These are phyloP conservation scores for Phytopythium chamaehyphon DNA, from an alignment of 352 stramenopile genomes.

Conservation along the genomic window DNA sequence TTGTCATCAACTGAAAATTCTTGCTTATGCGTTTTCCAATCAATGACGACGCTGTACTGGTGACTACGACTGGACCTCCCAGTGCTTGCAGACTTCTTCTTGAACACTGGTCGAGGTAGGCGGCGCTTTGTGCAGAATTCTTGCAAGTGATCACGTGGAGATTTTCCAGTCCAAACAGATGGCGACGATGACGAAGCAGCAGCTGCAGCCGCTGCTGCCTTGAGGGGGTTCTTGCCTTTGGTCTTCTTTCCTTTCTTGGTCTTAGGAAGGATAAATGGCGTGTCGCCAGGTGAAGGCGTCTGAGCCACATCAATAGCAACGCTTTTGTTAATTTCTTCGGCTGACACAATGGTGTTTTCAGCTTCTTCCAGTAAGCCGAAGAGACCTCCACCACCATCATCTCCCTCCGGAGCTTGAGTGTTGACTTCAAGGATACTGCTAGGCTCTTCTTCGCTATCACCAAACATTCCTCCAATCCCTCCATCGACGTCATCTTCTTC, in stretches of 20 bases:
- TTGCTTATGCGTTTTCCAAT: conserved; percentile 37
- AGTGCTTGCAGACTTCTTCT: conserved; percentile 29
- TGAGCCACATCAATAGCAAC: conserved; percentile 18
- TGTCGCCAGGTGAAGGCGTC: conserved; percentile 11
- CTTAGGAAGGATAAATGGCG: conserved; percentile 14
- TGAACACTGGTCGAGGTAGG: conserved; percentile 75
- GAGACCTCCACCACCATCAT: conserved; percentile 19
- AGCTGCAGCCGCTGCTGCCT: conserved; percentile 15
- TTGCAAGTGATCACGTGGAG: conserved; percentile 84
- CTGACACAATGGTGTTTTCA: conserved; percentile 25
- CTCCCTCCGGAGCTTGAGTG: conserved; percentile 3
- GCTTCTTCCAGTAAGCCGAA: conserved; percentile 39
- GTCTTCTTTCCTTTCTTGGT: conserved; percentile 22
- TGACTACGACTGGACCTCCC: conserved; percentile 20
- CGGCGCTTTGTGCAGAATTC: conserved; percentile 89
- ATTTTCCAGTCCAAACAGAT: conserved; percentile 68
- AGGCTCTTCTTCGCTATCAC: not conserved
- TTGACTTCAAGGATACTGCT: not conserved
- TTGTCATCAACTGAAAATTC: conserved; percentile 36
- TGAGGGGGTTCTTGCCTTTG: conserved; percentile 32
- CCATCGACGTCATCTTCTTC: too few relatives aligned
- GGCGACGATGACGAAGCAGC: conserved; percentile 9
- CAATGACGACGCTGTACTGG: conserved; percentile 51
- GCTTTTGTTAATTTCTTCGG: conserved; percentile 40
- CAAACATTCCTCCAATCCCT: conserved; percentile 1